Conservation (phyloP, 805 yeast species). For the Candida jianshihensis region DNA sequence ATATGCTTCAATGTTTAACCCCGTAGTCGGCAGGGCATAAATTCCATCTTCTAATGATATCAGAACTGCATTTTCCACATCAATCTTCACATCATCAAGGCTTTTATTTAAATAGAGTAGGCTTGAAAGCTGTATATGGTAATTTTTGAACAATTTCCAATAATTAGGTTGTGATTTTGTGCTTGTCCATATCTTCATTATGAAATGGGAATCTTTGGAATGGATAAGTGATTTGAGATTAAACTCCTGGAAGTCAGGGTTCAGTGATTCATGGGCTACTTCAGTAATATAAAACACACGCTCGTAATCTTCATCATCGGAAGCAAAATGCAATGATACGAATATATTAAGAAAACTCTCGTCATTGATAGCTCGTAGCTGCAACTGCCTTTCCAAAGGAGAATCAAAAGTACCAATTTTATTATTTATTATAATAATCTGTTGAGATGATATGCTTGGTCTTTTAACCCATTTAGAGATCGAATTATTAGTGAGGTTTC, state of each 20-base stretch:
- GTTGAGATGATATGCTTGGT: no score
- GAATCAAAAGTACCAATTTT: slow-evolving; percentile 7
- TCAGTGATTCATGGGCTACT: slow-evolving; percentile 19
- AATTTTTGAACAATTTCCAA: slow-evolving; percentile 22
- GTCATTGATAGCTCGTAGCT: slow-evolving; percentile 23
- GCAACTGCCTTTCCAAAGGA: slow-evolving; percentile 18
- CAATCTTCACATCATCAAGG: slow-evolving; percentile 13
- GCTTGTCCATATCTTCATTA: slow-evolving; percentile 18
- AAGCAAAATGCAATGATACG: slow-evolving; percentile 27
- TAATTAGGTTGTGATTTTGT: slow-evolving; percentile 1
- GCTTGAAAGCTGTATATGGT: slow-evolving; percentile 24
- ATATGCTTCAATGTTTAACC: slow-evolving; percentile 7
- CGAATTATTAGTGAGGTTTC: slow-evolving; percentile 10
- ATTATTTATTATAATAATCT: no score
- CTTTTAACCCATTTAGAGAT: no score
- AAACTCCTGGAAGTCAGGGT: slow-evolving; percentile 26
- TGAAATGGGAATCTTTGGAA: slow-evolving; percentile 6
- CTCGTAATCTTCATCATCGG: slow-evolving; percentile 14
- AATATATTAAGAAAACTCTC: slow-evolving; percentile 27
- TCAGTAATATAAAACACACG: slow-evolving; percentile 31
- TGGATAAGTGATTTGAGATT: slow-evolving; percentile 8
- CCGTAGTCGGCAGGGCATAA: slow-evolving; percentile 12
- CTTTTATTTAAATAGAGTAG: slow-evolving; percentile 27
- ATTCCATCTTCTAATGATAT: slow-evolving; percentile 27
- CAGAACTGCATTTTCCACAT: slow-evolving; percentile 18